These are phyloP conservation scores for Sutorius eximius DNA, from an alignment of 1,284 basidiomycete species.

Conservation along the genomic window DNA sequence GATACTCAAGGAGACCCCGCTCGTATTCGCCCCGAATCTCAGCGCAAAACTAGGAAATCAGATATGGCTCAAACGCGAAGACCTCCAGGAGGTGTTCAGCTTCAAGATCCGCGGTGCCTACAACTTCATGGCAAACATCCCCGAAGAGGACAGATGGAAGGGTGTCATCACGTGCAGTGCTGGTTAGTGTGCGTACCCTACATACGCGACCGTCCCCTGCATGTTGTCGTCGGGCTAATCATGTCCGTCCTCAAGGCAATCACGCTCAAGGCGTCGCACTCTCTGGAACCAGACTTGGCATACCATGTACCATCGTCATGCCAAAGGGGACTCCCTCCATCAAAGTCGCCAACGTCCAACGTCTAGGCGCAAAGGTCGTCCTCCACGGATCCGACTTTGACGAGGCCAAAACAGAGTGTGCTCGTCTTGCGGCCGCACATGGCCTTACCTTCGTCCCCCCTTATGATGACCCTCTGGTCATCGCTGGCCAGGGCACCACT, in stretches of 20 bases:
- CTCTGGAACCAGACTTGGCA: slow-evolving; percentile 81
- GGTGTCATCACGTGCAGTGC: slow-evolving; percentile 98
- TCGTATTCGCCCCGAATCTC: slow-evolving; percentile 84
- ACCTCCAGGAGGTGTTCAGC: slow-evolving; percentile 96
- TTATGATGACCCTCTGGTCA: slow-evolving; percentile 95
- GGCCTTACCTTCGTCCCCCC: slow-evolving; percentile 93
- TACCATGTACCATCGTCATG: slow-evolving; percentile 99
- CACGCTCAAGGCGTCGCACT: slow-evolving; percentile 99
- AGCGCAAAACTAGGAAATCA: slow-evolving; percentile 88
- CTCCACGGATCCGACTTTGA: slow-evolving; percentile 94
- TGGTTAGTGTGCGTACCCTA: slow-evolving; percentile 71
- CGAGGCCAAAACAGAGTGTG: slow-evolving; percentile 94
- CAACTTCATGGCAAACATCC: slow-evolving; percentile 95
- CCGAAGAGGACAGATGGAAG: slow-evolving; percentile 91
- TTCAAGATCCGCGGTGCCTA: slow-evolving; percentile 99
- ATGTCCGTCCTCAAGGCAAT: slow-evolving; percentile 65
- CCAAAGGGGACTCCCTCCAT: slow-evolving; percentile 93
- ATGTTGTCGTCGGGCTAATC: slow-evolving; percentile 3
- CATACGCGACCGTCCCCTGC: slow-evolving; percentile 14
- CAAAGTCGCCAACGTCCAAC: slow-evolving; percentile 92
- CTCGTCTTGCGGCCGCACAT: slow-evolving; percentile 74
- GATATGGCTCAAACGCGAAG: slow-evolving; percentile 94
- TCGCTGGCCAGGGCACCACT: slow-evolving; percentile 96
- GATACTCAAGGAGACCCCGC: slow-evolving; percentile 88
- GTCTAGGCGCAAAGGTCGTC: slow-evolving; percentile 93